Evolutionary conservation across 495 filamentous ascomycete species (phyloP).

Genomic region (Xylaria telfairii): DNA sequence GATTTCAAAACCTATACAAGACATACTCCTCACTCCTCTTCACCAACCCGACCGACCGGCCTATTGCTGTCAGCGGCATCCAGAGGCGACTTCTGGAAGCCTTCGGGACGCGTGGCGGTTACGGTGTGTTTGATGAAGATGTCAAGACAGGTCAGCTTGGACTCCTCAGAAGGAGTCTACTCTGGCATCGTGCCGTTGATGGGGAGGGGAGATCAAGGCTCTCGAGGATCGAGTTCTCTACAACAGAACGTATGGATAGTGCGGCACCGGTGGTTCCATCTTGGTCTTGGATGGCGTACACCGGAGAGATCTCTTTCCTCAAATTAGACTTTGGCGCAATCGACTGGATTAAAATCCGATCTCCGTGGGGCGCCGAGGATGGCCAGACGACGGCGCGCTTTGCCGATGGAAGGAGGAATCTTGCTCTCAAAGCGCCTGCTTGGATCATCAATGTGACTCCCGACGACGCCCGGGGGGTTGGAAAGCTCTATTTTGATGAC

Average conservation of each 20-base stretch:
- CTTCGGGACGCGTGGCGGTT: conserved; percentile 25
- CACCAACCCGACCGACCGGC: conserved; percentile 26
- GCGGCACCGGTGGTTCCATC: conserved; percentile 22
- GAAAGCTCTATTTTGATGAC: too few relatives aligned
- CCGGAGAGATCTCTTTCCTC: conserved; percentile 28
- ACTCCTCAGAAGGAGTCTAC: conserved; percentile 26
- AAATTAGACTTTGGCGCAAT: conserved; percentile 23
- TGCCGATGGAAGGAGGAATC: conserved; percentile 6
- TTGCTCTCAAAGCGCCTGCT: neutral
- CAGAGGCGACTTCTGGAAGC: conserved; percentile 29
- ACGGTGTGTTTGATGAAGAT: conserved; percentile 29
- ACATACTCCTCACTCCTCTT: conserved; percentile 34
- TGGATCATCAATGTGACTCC: neutral
- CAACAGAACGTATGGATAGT: neutral
- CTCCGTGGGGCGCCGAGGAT: conserved; percentile 13
- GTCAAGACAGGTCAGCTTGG: neutral
- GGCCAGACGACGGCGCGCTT: neutral
- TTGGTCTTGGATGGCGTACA: conserved; percentile 40
- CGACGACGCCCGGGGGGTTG: neutral
- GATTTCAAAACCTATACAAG: conserved; percentile 33
- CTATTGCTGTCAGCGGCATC: conserved; percentile 34
- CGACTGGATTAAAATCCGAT: conserved; percentile 23
- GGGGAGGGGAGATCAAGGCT: neutral
- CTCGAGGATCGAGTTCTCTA: too few relatives aligned
- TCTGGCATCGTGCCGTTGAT: conserved; percentile 23